Evolutionary conservation across 306 rosid species (phyloP), one percentile per base, ranked within the genome.

Genomic region (Ormosia emarginata): DNA sequence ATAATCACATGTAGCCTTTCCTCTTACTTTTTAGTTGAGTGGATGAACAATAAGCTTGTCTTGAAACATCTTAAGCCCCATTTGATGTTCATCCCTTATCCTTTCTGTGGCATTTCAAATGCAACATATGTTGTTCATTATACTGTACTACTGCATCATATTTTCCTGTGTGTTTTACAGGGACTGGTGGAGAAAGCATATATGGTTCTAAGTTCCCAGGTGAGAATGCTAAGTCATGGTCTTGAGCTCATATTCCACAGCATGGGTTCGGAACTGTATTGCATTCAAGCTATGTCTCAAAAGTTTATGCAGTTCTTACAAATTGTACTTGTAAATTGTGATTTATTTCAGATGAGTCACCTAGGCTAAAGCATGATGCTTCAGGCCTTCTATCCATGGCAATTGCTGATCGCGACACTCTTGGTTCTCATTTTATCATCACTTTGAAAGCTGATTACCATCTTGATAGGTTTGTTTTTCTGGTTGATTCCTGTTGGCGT

Each of bases 161-260:
- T 71, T 73, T 67, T 77, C 59, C 47, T 7, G 8, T 44, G 47
- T 79, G 59, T 74, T 80, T 76, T 79, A 81, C 89, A 95, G 99
- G 99, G 73, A 89, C 98, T 59, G 91, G 90, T 79, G 99, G 99
- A 70, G 99, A 95, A 88, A 93, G 99, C 88, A 93, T 95, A 79
- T 95, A 95, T 29, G 97, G 95, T 10, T 88, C 75, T 1, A 86
- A 91, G 79, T 93, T 95, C 82, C 99, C 98, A 82, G 99, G 99
- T 95, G 71, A 88, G 85, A 68, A 49, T 76, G 46, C 46, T 36
- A 68, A 34, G 66, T 58, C 12, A 5, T 24, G 15, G 29, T 44
- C 62, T 17, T 34, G 14, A 49, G 40, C 56, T 72, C 71, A 44
- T 30, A 33, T 74, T 66, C 9, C 40, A 24, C 55, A 13, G 62